A percentile compares a stretch with the other conserved stretches of the same genome.
Evolutionary conservation across 1,284 basidiomycete species (phyloP).

Genomic region (Amylostereum areolatum): DNA sequence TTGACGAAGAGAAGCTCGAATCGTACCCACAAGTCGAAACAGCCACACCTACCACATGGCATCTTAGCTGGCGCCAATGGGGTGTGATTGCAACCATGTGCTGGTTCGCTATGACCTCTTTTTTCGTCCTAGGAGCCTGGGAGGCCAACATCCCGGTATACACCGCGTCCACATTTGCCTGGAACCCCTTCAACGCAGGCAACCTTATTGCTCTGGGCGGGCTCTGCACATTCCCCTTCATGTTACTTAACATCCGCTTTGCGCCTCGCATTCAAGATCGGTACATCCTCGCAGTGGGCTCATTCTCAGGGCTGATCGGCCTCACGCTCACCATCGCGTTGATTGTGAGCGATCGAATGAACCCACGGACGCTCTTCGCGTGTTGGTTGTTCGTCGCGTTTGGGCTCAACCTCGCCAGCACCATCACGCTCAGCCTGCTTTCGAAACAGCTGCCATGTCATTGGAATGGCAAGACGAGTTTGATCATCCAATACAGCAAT

Average conservation of each 20-base stretch:
- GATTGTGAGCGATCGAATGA: constrained; percentile 33
- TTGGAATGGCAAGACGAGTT: constrained; percentile 53
- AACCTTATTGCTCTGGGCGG: constrained; percentile 70
- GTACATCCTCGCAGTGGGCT: constrained; percentile 48
- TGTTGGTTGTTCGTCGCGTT: constrained; percentile 68
- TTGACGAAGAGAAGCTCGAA: too few species aligned
- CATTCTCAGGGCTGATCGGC: constrained; percentile 43
- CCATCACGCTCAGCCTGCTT: constrained; percentile 57
- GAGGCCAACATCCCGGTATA: constrained; percentile 69
- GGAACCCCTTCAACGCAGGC: constrained; percentile 58
- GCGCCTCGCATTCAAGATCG: constrained; percentile 58
- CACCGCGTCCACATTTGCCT: constrained; percentile 44
- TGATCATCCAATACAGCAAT: constrained; percentile 65
- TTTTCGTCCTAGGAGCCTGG: constrained; percentile 69
- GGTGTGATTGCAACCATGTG: constrained; percentile 63
- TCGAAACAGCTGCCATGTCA: constrained; percentile 59
- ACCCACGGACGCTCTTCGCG: constrained; percentile 47
- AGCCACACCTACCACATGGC: too few species aligned
- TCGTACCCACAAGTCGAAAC: too few species aligned
- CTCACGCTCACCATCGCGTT: constrained; percentile 47
- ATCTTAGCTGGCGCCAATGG: constrained; percentile 18
- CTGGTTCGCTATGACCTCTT: constrained; percentile 69
- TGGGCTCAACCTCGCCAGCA: constrained; percentile 65
- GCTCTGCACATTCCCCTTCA: constrained; percentile 57
- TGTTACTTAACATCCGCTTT: constrained; percentile 52